A percentile compares a stretch with the other conserved stretches of the same genome.
Evolutionary conservation across 2,329 filamentous ascomycete genomes (phyloP).

Genomic region (Pseudogymnoascus destructans): DNA sequence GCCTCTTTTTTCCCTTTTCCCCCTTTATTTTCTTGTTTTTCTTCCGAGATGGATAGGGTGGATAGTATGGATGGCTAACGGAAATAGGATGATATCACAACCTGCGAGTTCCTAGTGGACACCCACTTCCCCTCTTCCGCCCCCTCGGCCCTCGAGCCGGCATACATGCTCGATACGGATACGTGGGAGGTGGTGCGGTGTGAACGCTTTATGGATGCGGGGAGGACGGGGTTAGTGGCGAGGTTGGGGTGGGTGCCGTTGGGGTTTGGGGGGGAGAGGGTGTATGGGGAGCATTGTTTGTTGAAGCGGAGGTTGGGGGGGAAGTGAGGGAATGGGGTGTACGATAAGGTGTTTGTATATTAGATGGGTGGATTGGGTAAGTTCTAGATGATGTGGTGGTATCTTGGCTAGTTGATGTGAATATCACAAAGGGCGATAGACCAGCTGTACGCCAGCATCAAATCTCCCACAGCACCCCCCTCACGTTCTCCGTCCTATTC

Average conservation of each 20-base stretch:
- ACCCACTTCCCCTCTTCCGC: conserved; percentile 56
- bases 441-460: conserved; percentile 47
- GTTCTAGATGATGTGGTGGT: neutral
- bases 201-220: conserved; percentile 66
- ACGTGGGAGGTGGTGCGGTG: conserved; percentile 71
- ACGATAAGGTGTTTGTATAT: conserved; percentile 56
- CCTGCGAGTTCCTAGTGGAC: conserved; percentile 78
- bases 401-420: neutral
- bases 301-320: conserved; percentile 40
- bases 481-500: neutral
- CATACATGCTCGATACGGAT: conserved; percentile 60
- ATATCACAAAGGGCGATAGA: conserved; percentile 54
- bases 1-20: neutral
- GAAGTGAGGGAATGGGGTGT: conserved; percentile 29
- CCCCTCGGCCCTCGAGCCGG: conserved; percentile 59
- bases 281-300: conserved; percentile 86
- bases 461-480: neutral
- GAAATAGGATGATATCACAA: conserved; percentile 48
- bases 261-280: conserved; percentile 50
- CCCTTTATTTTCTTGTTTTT: neutral
- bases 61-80: conserved; percentile 12
- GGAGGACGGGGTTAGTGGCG: conserved; percentile 57
- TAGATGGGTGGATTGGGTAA: conserved; percentile 52
- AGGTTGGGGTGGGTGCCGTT: conserved; percentile 72
- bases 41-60: too few species aligned